phyloP scores from a whole-genome alignment of 2,329 filamentous ascomycete genomes.

The Xylaria sp. region DNA sequence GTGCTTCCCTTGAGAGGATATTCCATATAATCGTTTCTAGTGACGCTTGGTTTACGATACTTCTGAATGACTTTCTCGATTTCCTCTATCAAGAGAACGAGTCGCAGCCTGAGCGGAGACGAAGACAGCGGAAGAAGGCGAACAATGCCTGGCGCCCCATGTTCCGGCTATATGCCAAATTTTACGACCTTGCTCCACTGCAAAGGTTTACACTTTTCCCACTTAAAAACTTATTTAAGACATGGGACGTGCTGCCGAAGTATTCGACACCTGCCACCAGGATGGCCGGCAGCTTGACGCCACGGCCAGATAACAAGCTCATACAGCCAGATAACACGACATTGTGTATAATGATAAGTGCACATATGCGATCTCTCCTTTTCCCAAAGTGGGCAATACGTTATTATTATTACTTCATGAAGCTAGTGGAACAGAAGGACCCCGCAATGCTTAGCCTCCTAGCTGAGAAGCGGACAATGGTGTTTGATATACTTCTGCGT shows the following conservation, averaged over 20 bases:
- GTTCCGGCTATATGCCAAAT: conserved; percentile 55
- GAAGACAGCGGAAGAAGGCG: conserved; percentile 39
- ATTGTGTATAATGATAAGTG: conserved; percentile 37
- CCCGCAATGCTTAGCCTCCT: conserved; percentile 46
- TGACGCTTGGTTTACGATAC: conserved; percentile 52
- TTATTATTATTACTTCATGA: conserved; percentile 55
- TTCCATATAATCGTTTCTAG: conserved; percentile 57
- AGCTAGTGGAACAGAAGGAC: conserved; percentile 46
- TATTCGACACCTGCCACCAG: conserved; percentile 25
- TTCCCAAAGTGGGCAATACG: conserved; percentile 43
- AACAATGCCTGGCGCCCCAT: conserved; percentile 53
- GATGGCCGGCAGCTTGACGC: conserved; percentile 28
- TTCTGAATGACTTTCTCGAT: conserved; percentile 60
- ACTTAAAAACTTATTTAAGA: conserved; percentile 33
- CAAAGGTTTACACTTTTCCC: conserved; percentile 43
- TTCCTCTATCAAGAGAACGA: conserved; percentile 54
- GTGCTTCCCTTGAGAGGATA: conserved; percentile 59
- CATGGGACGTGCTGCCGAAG: background rate
- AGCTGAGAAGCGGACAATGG: conserved; percentile 47
- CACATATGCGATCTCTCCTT: conserved; percentile 34
- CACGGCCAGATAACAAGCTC: conserved; percentile 30
- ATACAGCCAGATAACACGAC: conserved; percentile 37
- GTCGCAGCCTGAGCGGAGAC: conserved; percentile 38
- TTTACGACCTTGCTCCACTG: conserved; percentile 54
- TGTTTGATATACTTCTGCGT: conserved; percentile 58